These are phyloP conservation scores for Picochlorum costavermella DNA, from an alignment of 139 green algal genomes.

Conservation along the genomic window DNA sequence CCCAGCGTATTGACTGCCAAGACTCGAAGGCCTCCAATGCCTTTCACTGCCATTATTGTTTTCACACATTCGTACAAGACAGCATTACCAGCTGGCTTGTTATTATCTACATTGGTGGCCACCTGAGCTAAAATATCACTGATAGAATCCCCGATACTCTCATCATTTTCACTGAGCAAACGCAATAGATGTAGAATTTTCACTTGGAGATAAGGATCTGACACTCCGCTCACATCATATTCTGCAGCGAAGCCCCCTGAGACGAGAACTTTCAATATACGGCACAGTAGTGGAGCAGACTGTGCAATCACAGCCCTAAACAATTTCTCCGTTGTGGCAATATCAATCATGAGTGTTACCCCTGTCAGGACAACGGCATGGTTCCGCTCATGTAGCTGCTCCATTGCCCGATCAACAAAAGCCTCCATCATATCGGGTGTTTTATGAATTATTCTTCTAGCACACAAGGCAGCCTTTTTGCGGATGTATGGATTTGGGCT, in stretches of 20 bases:
- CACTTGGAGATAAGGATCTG: conserved; percentile 95
- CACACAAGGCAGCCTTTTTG: conserved; percentile 91
- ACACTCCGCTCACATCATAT: conserved; percentile 88
- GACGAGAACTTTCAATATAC: conserved; percentile 55
- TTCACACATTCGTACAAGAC: conserved; percentile 94
- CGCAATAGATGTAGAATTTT: conserved; percentile 82
- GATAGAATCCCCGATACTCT: conserved; percentile 91
- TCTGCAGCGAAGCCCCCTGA: conserved; percentile 60
- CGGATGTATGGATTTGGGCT: conserved; percentile 71
- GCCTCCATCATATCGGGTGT: conserved; percentile 84
- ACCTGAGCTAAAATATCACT: conserved; percentile 90
- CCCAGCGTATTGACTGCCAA: conserved; percentile 97
- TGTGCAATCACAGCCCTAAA: conserved; percentile 7
- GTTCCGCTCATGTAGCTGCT: conserved; percentile 78
- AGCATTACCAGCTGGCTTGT: conserved; percentile 83
- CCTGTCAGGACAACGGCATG: conserved; percentile 81
- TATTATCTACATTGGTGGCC: conserved; percentile 78
- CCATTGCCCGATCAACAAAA: conserved; percentile 61
- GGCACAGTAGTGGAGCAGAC: conserved; percentile 59
- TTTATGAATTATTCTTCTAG: conserved; percentile 78
- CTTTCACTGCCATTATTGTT: conserved; percentile 91
- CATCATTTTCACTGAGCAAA: conserved; percentile 66
- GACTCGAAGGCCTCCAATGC: conserved; percentile 82
- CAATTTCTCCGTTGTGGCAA: conserved; percentile 31
- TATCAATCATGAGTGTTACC: conserved; percentile 73